Conservation (phyloP, 2,329 filamentous ascomycete genomes). For the Colletotrichum liriopes region DNA sequence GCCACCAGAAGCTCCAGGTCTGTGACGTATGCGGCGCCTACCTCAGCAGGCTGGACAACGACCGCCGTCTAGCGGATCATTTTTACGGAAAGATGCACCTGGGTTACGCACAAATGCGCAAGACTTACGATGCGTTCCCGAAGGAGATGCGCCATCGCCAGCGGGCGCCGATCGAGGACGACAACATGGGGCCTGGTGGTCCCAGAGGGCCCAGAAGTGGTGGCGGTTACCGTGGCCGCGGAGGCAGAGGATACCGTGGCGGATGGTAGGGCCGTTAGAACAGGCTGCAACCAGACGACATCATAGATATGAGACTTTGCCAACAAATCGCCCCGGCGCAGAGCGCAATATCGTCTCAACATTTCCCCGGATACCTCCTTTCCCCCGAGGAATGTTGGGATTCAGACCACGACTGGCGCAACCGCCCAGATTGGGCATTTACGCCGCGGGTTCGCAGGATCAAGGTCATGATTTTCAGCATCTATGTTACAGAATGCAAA, state of each 20-base stretch:
- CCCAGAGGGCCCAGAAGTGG: conserved; percentile 68
- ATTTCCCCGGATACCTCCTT: neutral
- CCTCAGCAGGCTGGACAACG: conserved; percentile 92
- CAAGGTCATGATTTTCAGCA: neutral
- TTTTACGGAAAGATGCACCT: conserved; percentile 99
- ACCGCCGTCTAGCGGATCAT: conserved; percentile 93
- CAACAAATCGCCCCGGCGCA: neutral
- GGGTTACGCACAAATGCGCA: conserved; percentile 98
- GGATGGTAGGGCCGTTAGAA: conserved; percentile 58
- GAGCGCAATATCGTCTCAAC: neutral
- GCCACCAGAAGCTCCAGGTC: conserved; percentile 98
- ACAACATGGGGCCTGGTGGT: conserved; percentile 62
- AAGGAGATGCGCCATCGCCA: conserved; percentile 86
- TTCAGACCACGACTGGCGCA: neutral
- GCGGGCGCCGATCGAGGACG: conserved; percentile 68
- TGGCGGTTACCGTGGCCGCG: conserved; percentile 67
- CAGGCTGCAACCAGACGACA: neutral
- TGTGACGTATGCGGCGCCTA: conserved; percentile 99
- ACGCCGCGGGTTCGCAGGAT: neutral
- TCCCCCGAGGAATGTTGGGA: neutral
- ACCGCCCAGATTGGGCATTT: neutral
- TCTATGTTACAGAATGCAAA: conserved; percentile 23
- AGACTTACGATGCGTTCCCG: conserved; percentile 88
- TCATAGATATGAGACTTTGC: too few species aligned
- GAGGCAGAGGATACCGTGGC: conserved; percentile 66